Evolutionary conservation across 345 rosid genomes (phyloP).

Genomic region (Psidium guajava): DNA sequence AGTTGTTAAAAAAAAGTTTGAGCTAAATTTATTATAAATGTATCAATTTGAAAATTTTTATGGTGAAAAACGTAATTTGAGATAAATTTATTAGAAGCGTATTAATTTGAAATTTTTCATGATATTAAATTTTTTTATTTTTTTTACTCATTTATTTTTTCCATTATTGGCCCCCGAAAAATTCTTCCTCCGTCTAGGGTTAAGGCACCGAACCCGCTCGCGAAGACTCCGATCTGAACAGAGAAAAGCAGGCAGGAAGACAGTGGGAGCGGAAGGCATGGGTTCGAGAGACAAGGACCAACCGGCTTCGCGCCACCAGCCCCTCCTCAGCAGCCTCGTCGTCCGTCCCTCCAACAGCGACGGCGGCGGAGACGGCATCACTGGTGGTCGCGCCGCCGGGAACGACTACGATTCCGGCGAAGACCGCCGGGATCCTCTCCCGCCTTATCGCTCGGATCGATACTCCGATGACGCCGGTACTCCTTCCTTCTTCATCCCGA

Average conservation of each 20-base stretch:
- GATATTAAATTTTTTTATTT: too few relatives aligned
- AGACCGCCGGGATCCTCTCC: slow-evolving; percentile 46
- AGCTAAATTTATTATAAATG: too few relatives aligned
- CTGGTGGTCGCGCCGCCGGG: slow-evolving; percentile 15
- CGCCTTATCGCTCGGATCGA: slow-evolving; percentile 44
- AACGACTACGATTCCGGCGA: slow-evolving; percentile 62
- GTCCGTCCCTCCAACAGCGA: slow-evolving; percentile 58
- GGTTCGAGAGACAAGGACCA: slow-evolving; percentile 64
- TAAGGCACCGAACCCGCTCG: not conserved
- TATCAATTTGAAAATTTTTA: too few relatives aligned
- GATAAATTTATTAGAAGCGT: too few relatives aligned
- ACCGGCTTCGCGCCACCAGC: slow-evolving; percentile 52
- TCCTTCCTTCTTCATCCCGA: slow-evolving; percentile 2
- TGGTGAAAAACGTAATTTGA: too few relatives aligned
- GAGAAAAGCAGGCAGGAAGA: not conserved
- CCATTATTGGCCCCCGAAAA: not conserved
- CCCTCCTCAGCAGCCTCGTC: slow-evolving; percentile 74
- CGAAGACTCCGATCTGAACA: not conserved
- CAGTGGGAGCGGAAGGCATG: slow-evolving; percentile 25
- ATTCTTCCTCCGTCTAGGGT: not conserved
- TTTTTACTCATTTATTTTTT: not conserved
- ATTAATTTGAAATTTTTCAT: too few relatives aligned
- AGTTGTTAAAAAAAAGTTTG: too few relatives aligned
- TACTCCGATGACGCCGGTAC: slow-evolving; percentile 51
- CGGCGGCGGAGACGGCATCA: slow-evolving; percentile 23